Conservation (phyloP, 2,329 filamentous ascomycete genomes). For the Hymenoscyphus linearis region DNA sequence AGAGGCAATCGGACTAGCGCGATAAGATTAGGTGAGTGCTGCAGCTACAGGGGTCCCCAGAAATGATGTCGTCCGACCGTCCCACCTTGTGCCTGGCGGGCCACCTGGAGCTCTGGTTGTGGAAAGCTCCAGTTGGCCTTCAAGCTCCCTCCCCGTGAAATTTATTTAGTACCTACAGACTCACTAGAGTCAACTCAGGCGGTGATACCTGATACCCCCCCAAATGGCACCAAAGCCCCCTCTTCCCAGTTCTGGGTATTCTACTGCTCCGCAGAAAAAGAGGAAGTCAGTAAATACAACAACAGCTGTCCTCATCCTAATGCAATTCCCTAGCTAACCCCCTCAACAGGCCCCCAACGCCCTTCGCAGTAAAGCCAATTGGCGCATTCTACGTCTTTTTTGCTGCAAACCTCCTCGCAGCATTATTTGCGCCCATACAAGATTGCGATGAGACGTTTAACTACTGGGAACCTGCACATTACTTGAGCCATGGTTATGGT, state of each 20-base stretch:
- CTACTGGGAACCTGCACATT: conserved; percentile 97
- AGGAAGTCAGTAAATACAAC: conserved; percentile 22
- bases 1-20: background rate
- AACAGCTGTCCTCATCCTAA: background rate
- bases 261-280: conserved; percentile 14
- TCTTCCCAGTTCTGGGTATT: conserved; percentile 5
- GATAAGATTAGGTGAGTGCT: background rate
- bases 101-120: background rate
- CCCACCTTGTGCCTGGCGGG: conserved; percentile 1
- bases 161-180: background rate
- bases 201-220: background rate
- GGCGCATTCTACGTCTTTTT: conserved; percentile 78
- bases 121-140: background rate
- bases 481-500: conserved; percentile 85
- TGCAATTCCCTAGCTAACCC: conserved; percentile 7
- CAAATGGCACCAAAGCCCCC: conserved; percentile 38
- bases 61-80: conserved; percentile 9
- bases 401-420: conserved; percentile 67
- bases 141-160: background rate
- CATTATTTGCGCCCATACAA: conserved; percentile 82
- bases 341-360: conserved; percentile 37
- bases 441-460: conserved; percentile 99
- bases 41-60: conserved; percentile 9
- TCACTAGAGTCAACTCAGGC: background rate
- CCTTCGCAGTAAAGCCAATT: conserved; percentile 64